Percentiles rank a stretch among this genome's conserved stretches.
These are phyloP conservation scores for Trebouxiophyceae sp. DNA, from an alignment of 163 green algal species.

Conservation along the genomic window DNA sequence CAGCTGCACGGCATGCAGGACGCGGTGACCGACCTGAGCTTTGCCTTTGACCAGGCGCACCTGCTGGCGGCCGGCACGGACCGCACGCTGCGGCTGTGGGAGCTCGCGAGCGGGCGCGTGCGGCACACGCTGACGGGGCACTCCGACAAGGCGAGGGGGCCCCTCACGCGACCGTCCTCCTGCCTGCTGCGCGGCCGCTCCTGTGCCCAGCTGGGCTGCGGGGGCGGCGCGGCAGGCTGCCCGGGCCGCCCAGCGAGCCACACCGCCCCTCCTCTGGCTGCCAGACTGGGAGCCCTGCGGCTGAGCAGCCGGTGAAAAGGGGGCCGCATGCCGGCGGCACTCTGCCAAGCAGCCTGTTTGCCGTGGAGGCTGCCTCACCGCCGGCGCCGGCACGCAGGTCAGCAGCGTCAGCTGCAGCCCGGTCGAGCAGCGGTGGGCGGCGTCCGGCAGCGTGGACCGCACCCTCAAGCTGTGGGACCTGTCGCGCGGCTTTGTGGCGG, in stretches of 20 bases:
- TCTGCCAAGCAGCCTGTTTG: too few species aligned
- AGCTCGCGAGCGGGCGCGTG: conserved; percentile 31
- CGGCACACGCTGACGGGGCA: conserved; percentile 57
- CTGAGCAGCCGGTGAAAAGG: too few species aligned
- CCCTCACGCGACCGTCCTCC: too few species aligned
- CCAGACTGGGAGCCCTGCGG: too few species aligned
- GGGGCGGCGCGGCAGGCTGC: too few species aligned
- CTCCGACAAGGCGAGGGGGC: conserved; percentile 48
- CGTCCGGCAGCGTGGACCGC: conserved; percentile 46
- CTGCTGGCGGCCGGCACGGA: conserved; percentile 50
- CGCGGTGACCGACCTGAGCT: conserved; percentile 44
- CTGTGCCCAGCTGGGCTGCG: too few species aligned
- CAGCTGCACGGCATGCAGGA: conserved; percentile 40
- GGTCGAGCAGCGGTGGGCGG: conserved; percentile 20
- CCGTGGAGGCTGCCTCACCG: too few species aligned
- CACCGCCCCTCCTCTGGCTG: too few species aligned
- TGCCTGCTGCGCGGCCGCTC: too few species aligned
- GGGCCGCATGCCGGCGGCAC: too few species aligned
- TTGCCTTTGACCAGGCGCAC: conserved; percentile 31
- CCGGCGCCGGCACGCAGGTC: too few species aligned
- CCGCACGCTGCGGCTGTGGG: conserved; percentile 53
- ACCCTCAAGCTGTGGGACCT: conserved; percentile 62
- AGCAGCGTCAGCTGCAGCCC: conserved; percentile 29
- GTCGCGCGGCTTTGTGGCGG: conserved; percentile 21
- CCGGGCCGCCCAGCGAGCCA: too few species aligned